A percentile compares a stretch with the other conserved stretches of the same genome.
Conservation (phyloP, 208 protist species). For the Acanthamoeba healyi region DNA sequence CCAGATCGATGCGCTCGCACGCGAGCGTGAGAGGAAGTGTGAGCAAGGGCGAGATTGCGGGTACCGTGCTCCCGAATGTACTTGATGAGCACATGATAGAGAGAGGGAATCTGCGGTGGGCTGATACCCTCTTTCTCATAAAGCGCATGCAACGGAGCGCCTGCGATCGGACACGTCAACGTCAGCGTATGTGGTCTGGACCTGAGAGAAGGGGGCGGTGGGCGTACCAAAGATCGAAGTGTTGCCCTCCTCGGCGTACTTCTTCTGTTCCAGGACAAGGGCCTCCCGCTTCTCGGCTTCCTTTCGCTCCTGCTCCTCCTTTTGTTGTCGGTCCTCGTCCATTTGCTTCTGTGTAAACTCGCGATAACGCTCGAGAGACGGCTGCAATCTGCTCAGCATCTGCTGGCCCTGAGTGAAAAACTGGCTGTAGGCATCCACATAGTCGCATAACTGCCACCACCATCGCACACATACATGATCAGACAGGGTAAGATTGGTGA, state of each 20-base stretch:
- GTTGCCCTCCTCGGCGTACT: constrained; percentile 22
- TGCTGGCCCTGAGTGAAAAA: constrained; percentile 24
- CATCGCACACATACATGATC: background rate
- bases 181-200: background rate
- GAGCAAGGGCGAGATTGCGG: background rate
- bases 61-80: constrained; percentile 19
- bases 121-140: constrained; percentile 36
- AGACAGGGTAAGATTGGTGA: background rate
- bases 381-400: constrained; percentile 23
- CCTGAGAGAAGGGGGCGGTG: background rate
- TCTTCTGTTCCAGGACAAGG: constrained; percentile 48
- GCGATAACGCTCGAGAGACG: constrained; percentile 9
- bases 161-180: background rate
- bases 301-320: constrained; percentile 37
- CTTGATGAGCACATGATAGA: constrained; percentile 16
- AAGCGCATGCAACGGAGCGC: constrained; percentile 21
- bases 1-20: background rate
- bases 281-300: constrained; percentile 26
- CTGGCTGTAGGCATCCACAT: constrained; percentile 40
- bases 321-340: constrained; percentile 11
- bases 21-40: background rate
- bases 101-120: constrained; percentile 17
- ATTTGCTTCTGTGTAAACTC: background rate
- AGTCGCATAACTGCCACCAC: constrained; percentile 16
- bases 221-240: constrained; percentile 1